Conservation (phyloP, 345 rosid species). For the Gossypium turneri region DNA sequence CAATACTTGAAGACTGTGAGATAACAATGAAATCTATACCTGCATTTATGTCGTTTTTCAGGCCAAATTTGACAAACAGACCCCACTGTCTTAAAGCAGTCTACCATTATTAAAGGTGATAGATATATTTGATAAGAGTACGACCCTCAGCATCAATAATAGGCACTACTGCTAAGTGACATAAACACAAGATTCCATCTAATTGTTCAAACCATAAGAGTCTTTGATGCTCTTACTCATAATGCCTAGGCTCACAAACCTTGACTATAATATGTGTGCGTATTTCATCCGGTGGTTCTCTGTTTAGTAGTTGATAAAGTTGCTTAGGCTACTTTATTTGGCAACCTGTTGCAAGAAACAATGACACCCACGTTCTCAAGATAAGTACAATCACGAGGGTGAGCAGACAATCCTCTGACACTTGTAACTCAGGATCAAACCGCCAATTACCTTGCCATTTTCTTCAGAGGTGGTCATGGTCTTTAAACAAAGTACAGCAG, state of each 20-base stretch:
- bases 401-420: not conserved
- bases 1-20: not conserved
- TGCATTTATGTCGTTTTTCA: not conserved
- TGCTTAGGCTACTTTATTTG: not conserved
- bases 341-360: not conserved
- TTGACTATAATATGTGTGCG: not conserved
- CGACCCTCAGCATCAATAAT: not conserved
- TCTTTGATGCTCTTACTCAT: not conserved
- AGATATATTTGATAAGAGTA: not conserved
- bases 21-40: not conserved
- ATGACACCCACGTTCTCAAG: not conserved
- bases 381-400: not conserved
- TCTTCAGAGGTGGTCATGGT: not conserved
- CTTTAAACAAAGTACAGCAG: not conserved
- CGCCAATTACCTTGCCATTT: not conserved
- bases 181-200: not conserved
- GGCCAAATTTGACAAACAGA: not conserved
- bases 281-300: not conserved
- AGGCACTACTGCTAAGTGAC: not conserved
- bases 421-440: not conserved
- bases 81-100: not conserved
- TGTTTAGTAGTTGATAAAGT: not conserved
- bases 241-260: not conserved
- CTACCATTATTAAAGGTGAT: not conserved
- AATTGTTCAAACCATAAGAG: not conserved